Evolutionary conservation across 2,329 filamentous ascomycete species (phyloP), one percentile per base, ranked within the genome.

Genomic region (Aschersonia sp.): DNA sequence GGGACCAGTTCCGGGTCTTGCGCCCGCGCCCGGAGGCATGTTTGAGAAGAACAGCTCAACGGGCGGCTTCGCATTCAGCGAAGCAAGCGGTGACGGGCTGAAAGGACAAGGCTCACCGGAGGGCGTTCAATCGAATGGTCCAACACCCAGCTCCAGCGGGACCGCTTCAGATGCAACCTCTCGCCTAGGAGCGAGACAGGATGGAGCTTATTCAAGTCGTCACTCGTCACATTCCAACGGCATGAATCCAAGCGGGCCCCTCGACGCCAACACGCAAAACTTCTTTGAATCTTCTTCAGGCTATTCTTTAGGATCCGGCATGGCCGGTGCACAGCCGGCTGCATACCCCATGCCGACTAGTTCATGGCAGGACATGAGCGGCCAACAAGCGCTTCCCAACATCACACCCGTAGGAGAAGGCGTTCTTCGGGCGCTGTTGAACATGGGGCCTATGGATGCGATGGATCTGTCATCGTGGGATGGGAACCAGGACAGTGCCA

Each of bases 351-450:
- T 75, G 48, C 55, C 69, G 45, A 54, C 68, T 2, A 60, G 58
- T 40, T 66, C 64, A 4, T 76, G 76, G 74, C 56, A 61, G 33
- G 60, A 68, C 43, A 56, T 70, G 33, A 55, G 62, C 41, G 63
- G 62, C 22, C 66, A 70, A 46, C 60, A 66, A 6, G 39, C 50
- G 14, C 39, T 42, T 33, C 45, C 50, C 14, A 70, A 67, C 7
- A 72, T 78, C 63, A 72, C 73, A 22, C 73, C 73, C 5, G 70
- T 77, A 11, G 70, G 74, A 0, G 76, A 80, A 45, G 75, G 76
- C 0, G 69, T 81, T 42, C 60, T 81, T 44, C 66, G 73, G 49
- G 71, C 74, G 7, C 61, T 80, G 48, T 76, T 79, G 70, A 73
- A 70, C 47, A 71, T 79, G 64, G 72, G 72, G 6, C 68, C 75